Conservation (phyloP, 371 early-diverging fungal genomes). For the Mucor indicus region DNA sequence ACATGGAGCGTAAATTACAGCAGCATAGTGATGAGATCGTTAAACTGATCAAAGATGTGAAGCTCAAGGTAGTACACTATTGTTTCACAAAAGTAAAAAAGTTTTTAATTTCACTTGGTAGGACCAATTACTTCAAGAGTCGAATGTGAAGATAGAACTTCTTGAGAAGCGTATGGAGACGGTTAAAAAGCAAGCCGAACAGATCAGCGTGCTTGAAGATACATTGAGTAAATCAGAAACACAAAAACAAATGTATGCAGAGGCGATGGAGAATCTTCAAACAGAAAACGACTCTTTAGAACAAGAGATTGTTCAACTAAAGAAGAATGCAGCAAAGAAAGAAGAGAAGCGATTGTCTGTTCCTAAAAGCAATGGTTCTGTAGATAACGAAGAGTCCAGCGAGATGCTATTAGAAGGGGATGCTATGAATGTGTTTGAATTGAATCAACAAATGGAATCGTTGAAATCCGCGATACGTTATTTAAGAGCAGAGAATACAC, state of each 20-base stretch:
- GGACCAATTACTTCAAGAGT: constrained; percentile 78
- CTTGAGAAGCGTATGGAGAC: constrained; percentile 74
- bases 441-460: constrained; percentile 48
- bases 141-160: constrained; percentile 70
- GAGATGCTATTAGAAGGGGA: constrained; percentile 1
- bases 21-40: constrained; percentile 75
- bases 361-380: constrained; percentile 26
- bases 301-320: constrained; percentile 61
- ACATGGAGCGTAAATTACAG: constrained; percentile 75
- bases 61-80: constrained; percentile 47
- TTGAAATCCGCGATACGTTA: constrained; percentile 74
- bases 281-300: constrained; percentile 70
- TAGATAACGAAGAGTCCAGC: constrained; percentile 13
- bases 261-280: constrained; percentile 71
- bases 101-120: constrained; percentile 1
- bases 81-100: background rate
- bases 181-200: constrained; percentile 68
- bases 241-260: constrained; percentile 68
- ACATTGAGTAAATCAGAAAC: constrained; percentile 54
- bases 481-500: constrained; percentile 79
- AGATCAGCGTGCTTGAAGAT: constrained; percentile 61
- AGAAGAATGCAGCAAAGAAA: constrained; percentile 42
- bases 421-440: constrained; percentile 8
- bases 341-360: constrained; percentile 42
- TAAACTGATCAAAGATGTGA: constrained; percentile 69